phyloP scores from a whole-genome alignment of 2,329 filamentous ascomycete species.

The Lachnellula cervina region DNA sequence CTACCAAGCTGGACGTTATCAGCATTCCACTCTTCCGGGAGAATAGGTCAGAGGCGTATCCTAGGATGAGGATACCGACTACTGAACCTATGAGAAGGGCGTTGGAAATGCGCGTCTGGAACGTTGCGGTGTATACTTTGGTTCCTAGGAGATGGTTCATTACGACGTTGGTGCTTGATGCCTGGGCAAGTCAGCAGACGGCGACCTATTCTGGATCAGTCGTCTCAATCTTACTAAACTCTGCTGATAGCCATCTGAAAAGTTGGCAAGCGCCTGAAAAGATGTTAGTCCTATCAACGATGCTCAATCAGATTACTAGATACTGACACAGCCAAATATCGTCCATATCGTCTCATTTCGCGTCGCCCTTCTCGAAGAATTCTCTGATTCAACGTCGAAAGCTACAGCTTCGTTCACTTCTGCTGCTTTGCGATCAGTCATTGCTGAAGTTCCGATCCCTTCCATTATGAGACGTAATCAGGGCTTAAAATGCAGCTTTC shows the following conservation, averaged over 20 bases:
- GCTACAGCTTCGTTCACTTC: background rate
- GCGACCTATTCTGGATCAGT: background rate
- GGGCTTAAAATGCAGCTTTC: too few relatives aligned
- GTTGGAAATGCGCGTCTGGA: constrained; percentile 32
- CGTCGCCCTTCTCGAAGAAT: background rate
- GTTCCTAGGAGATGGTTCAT: constrained; percentile 29
- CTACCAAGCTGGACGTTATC: constrained; percentile 30
- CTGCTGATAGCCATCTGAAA: constrained; percentile 34
- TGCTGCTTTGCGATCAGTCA: background rate
- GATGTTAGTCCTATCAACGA: background rate
- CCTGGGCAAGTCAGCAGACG: constrained; percentile 3
- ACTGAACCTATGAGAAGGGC: constrained; percentile 31
- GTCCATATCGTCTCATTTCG: background rate
- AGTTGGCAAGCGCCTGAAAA: constrained; percentile 27
- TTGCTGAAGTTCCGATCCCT: background rate
- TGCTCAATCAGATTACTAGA: background rate
- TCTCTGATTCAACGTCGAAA: background rate
- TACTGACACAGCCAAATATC: background rate
- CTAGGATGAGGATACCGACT: constrained; percentile 32
- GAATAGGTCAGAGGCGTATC: constrained; percentile 30
- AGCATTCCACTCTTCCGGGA: constrained; percentile 33
- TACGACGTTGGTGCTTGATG: constrained; percentile 32
- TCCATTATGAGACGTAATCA: too few relatives aligned
- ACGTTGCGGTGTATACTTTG: constrained; percentile 27
- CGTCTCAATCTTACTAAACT: constrained; percentile 14